These are phyloP conservation scores for Monilinia fructicola DNA, from an alignment of 2,329 filamentous ascomycete species.

Conservation along the genomic window DNA sequence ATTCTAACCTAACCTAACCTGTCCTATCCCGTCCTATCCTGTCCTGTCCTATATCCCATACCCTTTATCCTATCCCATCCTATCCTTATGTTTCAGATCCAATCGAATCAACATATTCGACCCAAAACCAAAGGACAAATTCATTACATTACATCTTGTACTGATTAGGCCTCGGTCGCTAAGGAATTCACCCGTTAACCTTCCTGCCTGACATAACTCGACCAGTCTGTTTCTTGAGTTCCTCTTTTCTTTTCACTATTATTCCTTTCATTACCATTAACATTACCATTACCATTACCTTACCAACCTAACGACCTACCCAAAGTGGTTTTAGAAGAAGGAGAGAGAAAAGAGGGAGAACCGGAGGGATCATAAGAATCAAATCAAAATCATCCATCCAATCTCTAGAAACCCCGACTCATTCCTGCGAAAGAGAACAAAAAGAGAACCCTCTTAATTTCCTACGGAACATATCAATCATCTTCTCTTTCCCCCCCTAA, in stretches of 20 bases:
- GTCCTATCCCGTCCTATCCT: too few species aligned
- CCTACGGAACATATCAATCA: neutral
- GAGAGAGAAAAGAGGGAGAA: neutral
- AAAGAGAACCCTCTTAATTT: neutral
- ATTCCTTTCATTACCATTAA: neutral
- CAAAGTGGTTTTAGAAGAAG: neutral
- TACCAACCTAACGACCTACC: too few species aligned
- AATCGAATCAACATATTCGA: neutral
- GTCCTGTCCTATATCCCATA: too few species aligned
- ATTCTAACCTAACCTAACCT: too few species aligned
- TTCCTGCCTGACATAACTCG: neutral
- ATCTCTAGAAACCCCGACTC: neutral
- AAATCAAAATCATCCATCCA: neutral
- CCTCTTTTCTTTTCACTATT: conserved; percentile 5
- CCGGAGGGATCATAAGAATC: conserved; percentile 3
- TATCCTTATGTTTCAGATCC: too few species aligned
- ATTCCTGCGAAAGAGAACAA: neutral
- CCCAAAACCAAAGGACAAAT: conserved; percentile 7
- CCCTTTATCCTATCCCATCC: too few species aligned
- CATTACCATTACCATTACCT: too few species aligned
- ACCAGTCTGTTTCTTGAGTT: conserved; percentile 6
- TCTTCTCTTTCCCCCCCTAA: neutral
- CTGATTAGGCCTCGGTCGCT: conserved; percentile 27
- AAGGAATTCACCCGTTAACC: conserved; percentile 27
- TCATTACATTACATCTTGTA: neutral